Conservation (phyloP, 805 yeast species). For the Candida schatavii region DNA sequence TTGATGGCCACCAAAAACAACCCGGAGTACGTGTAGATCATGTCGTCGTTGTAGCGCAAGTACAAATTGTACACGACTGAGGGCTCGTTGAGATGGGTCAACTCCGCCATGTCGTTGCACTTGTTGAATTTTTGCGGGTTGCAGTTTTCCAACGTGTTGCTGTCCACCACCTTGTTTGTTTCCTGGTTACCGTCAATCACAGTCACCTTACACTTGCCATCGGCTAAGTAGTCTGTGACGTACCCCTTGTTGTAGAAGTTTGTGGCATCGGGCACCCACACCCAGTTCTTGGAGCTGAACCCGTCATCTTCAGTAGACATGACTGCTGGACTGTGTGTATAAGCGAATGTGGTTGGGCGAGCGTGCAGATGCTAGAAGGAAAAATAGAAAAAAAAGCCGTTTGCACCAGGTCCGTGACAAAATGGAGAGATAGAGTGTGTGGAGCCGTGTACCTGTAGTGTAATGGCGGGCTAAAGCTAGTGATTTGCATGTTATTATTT, state of each 20-base stretch:
- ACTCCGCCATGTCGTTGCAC: slow-evolving; percentile 92
- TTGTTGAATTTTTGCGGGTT: slow-evolving; percentile 90
- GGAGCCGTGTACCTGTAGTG: background rate
- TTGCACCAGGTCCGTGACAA: no score
- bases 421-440: background rate
- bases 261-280: slow-evolving; percentile 70
- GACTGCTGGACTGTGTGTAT: no score
- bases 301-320: slow-evolving; percentile 26
- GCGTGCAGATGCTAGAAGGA: no score
- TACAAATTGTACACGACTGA: slow-evolving; percentile 86
- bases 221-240: slow-evolving; percentile 43
- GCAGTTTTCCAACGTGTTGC: slow-evolving; percentile 53
- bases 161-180: slow-evolving; percentile 41
- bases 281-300: slow-evolving; percentile 54
- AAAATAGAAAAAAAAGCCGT: no score
- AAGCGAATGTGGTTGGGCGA: no score
- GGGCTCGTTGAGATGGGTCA: slow-evolving; percentile 92
- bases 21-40: slow-evolving; percentile 93
- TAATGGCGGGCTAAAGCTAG: no score
- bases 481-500: no score
- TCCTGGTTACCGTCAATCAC: slow-evolving; percentile 40
- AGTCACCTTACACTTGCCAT: slow-evolving; percentile 35
- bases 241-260: slow-evolving; percentile 60
- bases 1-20: slow-evolving; percentile 92
- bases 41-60: slow-evolving; percentile 70